Conservation (phyloP, 2,329 filamentous ascomycete species). For the Chaetomium sp. region DNA sequence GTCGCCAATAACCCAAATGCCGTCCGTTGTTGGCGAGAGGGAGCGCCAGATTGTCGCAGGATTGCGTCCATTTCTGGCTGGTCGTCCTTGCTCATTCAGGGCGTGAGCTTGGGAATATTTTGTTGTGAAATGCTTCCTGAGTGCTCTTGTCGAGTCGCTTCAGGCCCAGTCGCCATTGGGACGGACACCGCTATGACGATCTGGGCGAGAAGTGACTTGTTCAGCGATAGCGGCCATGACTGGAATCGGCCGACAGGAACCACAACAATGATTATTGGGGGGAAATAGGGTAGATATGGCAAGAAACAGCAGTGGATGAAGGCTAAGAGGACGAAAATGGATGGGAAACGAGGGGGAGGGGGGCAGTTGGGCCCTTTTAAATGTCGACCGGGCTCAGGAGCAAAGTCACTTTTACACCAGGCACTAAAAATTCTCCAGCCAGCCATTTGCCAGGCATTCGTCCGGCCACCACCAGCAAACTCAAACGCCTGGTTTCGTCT, state of each 20-base stretch:
- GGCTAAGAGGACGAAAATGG: constrained; percentile 21
- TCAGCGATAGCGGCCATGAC: constrained; percentile 18
- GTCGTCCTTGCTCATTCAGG: neutral
- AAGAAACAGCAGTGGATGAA: constrained; percentile 11
- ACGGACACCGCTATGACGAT: constrained; percentile 11
- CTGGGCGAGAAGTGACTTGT: constrained; percentile 27
- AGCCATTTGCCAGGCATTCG: constrained; percentile 32
- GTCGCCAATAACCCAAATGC: constrained; percentile 25
- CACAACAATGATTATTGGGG: constrained; percentile 22
- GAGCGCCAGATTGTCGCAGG: constrained; percentile 17
- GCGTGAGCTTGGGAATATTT: neutral
- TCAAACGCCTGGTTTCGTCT: constrained; percentile 25
- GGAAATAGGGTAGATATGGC: neutral
- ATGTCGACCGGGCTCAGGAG: constrained; percentile 35
- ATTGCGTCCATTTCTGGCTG: neutral
- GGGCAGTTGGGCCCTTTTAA: constrained; percentile 37
- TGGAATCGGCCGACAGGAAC: constrained; percentile 23
- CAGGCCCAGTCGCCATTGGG: neutral
- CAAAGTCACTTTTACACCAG: constrained; percentile 38
- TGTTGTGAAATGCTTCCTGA: neutral
- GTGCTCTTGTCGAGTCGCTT: neutral
- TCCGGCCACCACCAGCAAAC: constrained; percentile 31
- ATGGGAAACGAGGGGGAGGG: constrained; percentile 28
- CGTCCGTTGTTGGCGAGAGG: constrained; percentile 17
- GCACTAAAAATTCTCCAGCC: constrained; percentile 37